Base-by-base conservation (phyloP, 2,329 filamentous ascomycete species). In the Xylaria sp. region DNA sequence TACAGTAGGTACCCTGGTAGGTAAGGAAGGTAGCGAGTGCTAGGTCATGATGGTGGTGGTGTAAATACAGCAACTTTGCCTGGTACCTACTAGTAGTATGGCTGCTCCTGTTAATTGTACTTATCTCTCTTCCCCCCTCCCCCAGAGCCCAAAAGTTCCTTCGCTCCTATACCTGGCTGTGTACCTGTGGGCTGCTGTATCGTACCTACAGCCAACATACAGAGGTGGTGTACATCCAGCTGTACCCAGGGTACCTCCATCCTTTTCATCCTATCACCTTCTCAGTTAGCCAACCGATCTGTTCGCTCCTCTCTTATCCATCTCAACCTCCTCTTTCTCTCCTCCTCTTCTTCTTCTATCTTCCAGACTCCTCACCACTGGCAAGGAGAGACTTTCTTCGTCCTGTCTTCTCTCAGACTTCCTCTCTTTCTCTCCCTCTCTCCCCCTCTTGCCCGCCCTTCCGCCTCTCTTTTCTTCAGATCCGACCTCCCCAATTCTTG, bases 401-500 rank as follows among this genome's bases (percentile, higher is more conserved):
- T 69, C 64, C 66, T 63, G 64, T 68, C 74, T 75, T 47, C 53
- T 68, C 54, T 73, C 71, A 68, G 62, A 63, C 60, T 67, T 66
- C 60, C 55, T 67, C 65, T 69, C 63, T 71, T 63, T 65, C 71
- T 70, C 72, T 73, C 70, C 72, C 73, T 72, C 69, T 72, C 68
- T 66, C 70, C 63, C 60, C 58, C 66, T 65, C 62, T 66, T 71
- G 75, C 77, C 77, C 74, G 77, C 74, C 23, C 23, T 72, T 74
- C 76, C 76, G 75, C 74, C 76, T 75, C 73, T 78, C 75, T 77
- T 78, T 77, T 78, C 76, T 75, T 76, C 70, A 74, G 69, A 70
- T 72, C 77, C 75, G 78, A 78, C 79, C 78, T 79, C 77, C 73
- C 74, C 75, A 76, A 78, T 80, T 78, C 72, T 72, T 73, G 71